Percentiles rank a stretch among this genome's conserved stretches.
phyloP scores from a whole-genome alignment of 2,329 filamentous ascomycete species.

The Diaporthe sp. region DNA sequence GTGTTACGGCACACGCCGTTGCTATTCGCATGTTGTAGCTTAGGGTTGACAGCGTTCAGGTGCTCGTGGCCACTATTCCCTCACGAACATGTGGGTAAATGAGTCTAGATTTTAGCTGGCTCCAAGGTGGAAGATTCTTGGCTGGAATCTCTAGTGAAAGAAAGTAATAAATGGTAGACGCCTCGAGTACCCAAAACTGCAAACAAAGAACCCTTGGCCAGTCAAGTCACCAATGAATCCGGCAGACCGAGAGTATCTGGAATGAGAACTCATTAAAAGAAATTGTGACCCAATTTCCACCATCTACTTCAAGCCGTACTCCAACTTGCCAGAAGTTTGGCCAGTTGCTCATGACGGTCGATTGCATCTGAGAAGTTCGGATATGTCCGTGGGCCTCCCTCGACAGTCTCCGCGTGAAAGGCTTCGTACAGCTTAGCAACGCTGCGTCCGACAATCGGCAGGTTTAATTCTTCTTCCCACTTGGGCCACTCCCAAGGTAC shows the following conservation, averaged over 20 bases:
- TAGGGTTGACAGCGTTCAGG: not conserved
- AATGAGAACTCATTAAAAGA: not conserved
- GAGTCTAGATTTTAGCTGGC: no score
- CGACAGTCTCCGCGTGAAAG: slow-evolving; percentile 48
- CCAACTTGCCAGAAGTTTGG: slow-evolving; percentile 32
- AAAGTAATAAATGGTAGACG: not conserved
- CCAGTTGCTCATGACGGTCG: slow-evolving; percentile 36
- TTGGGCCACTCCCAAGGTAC: slow-evolving; percentile 60
- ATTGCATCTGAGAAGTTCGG: slow-evolving; percentile 34
- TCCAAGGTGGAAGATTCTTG: not conserved
- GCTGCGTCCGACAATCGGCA: slow-evolving; percentile 60
- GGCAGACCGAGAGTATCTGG: not conserved
- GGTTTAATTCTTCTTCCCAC: slow-evolving; percentile 57
- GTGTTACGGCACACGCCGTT: not conserved
- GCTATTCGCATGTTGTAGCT: not conserved
- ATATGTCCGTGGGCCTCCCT: slow-evolving; percentile 24
- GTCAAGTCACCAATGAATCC: not conserved
- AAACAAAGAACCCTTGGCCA: not conserved
- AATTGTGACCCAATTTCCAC: not conserved
- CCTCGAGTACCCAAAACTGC: not conserved
- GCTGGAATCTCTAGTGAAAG: not conserved
- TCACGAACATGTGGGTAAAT: not conserved
- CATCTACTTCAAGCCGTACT: not conserved
- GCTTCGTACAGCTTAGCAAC: slow-evolving; percentile 70
- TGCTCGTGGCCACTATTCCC: not conserved